Conservation (phyloP, 495 filamentous ascomycete species). For the Cercophora samala region DNA sequence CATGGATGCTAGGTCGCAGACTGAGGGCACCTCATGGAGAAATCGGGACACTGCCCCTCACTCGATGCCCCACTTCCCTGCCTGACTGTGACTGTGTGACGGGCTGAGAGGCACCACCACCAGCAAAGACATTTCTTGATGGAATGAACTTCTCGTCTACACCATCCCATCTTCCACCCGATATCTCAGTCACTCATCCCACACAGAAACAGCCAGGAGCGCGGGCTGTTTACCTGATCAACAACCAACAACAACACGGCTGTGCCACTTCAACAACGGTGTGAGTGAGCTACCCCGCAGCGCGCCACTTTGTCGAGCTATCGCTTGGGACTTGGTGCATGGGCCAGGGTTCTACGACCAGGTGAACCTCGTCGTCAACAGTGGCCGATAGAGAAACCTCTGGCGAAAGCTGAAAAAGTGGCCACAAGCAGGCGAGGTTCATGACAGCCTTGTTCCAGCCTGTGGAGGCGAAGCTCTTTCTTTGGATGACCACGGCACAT, state of each 20-base stretch:
- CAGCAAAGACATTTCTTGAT: neutral
- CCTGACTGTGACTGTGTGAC: conserved; percentile 8
- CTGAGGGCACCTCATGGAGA: neutral
- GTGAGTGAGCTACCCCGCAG: conserved; percentile 11
- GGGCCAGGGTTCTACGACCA: neutral
- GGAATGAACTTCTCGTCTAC: neutral
- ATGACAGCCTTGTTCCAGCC: neutral
- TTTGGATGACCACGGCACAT: neutral
- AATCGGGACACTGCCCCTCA: conserved; percentile 1
- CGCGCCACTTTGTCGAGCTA: conserved; percentile 8
- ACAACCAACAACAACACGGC: conserved; percentile 2
- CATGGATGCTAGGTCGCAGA: neutral
- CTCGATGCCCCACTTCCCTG: conserved; percentile 9
- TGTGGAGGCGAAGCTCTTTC: conserved; percentile 4
- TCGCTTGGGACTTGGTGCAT: conserved; percentile 7
- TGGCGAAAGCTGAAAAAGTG: conserved; percentile 3
- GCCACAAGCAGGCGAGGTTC: conserved; percentile 6
- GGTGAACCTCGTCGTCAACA: conserved; percentile 2
- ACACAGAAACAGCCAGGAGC: neutral
- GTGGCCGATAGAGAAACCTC: neutral
- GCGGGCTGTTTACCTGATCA: neutral
- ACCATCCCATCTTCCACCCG: neutral
- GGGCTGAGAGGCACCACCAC: neutral
- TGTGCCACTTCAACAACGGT: neutral
- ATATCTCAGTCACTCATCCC: neutral